Evolutionary conservation across 2,329 filamentous ascomycete species (phyloP).

Genomic region (Biscogniauxia marginata): DNA sequence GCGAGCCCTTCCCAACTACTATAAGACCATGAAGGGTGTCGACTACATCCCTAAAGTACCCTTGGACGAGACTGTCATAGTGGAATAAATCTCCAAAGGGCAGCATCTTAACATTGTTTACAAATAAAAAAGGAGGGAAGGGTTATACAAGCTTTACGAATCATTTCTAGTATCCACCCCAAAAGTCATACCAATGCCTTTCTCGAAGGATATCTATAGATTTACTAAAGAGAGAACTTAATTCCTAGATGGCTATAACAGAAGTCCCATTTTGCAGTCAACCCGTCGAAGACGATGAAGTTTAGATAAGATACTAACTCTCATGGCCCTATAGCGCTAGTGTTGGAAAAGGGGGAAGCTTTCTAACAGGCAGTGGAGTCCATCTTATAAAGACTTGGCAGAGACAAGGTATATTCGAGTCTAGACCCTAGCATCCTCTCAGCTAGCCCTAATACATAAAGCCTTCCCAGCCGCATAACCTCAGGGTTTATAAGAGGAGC

Average conservation of each 20-base stretch:
- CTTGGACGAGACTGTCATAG: conserved; percentile 7
- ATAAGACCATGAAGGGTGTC: conserved; percentile 5
- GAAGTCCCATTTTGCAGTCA: too few relatives aligned
- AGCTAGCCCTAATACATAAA: neutral
- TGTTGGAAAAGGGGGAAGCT: neutral
- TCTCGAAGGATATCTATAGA: too few relatives aligned
- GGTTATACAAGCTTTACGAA: too few relatives aligned
- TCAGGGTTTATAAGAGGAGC: neutral
- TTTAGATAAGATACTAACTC: neutral
- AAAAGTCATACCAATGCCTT: too few relatives aligned
- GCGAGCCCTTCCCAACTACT: conserved; percentile 5
- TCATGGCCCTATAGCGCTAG: neutral
- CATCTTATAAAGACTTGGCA: neutral
- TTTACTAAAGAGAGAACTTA: too few relatives aligned
- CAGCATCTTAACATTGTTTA: conserved; percentile 11
- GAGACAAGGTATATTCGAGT: neutral
- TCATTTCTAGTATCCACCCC: too few relatives aligned
- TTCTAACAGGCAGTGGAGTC: neutral
- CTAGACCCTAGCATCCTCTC: neutral
- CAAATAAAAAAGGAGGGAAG: too few relatives aligned
- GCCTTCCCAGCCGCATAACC: neutral
- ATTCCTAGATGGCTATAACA: too few relatives aligned
- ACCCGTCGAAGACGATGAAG: neutral
- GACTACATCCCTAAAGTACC: conserved; percentile 6
- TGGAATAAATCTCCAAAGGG: conserved; percentile 7